Percentiles rank a stretch among this genome's conserved stretches.
Conservation (phyloP, 2,329 filamentous ascomycete genomes). For the Camptophora hylomeconis region DNA sequence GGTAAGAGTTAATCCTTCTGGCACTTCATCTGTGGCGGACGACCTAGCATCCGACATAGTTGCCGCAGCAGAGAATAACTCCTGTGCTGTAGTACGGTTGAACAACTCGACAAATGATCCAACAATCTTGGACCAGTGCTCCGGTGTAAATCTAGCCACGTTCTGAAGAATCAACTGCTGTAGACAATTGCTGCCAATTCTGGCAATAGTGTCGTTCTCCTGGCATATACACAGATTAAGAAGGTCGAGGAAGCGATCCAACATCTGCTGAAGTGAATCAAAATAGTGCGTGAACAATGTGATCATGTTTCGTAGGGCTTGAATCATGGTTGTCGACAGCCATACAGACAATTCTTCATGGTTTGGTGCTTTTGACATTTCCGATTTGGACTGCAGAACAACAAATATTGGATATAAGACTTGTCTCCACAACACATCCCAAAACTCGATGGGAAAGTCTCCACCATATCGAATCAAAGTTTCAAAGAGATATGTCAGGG, state of each 20-base stretch:
- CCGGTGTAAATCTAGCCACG: slow-evolving; percentile 73
- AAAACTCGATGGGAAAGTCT: slow-evolving; percentile 86
- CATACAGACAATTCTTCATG: slow-evolving; percentile 97
- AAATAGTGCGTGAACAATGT: slow-evolving; percentile 98
- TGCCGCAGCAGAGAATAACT: slow-evolving; percentile 77
- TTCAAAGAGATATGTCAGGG: slow-evolving; percentile 93
- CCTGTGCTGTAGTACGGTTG: slow-evolving; percentile 83
- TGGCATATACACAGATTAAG: slow-evolving; percentile 94
- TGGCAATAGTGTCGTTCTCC: slow-evolving; percentile 94
- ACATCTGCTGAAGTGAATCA: slow-evolving; percentile 89
- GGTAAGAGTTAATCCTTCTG: slow-evolving; percentile 17
- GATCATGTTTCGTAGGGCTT: slow-evolving; percentile 96
- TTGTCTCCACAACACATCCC: slow-evolving; percentile 96
- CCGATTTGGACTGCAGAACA: slow-evolving; percentile 87
- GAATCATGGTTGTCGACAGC: slow-evolving; percentile 98
- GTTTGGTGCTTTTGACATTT: slow-evolving; percentile 89
- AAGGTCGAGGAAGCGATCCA: slow-evolving; percentile 91
- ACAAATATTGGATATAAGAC: slow-evolving; percentile 97
- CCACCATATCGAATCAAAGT: slow-evolving; percentile 80
- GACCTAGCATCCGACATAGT: slow-evolving; percentile 27
- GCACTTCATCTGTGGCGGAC: slow-evolving; percentile 10
- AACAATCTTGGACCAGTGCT: slow-evolving; percentile 91
- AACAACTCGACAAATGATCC: slow-evolving; percentile 94
- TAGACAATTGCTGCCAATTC: slow-evolving; percentile 95
- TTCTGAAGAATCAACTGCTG: slow-evolving; percentile 96